Evolutionary conservation across 129 eudicot genomes (phyloP).

Genomic region (Flaveria linearis): DNA sequence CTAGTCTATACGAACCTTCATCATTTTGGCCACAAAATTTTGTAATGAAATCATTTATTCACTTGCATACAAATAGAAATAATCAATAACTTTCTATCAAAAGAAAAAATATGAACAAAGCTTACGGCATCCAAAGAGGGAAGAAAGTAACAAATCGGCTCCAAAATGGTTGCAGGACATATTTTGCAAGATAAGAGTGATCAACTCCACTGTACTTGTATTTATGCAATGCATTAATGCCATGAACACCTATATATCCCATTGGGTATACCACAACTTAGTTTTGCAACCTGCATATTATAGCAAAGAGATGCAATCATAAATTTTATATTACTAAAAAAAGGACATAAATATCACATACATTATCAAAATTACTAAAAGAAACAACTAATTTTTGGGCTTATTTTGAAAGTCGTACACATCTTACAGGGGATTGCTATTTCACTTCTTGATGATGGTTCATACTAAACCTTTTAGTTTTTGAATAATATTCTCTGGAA

Average conservation of each 20-base stretch:
- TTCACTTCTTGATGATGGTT: neutral
- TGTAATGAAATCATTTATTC: neutral
- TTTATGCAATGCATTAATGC: slow-evolving; percentile 69
- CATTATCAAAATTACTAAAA: neutral
- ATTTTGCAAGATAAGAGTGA: slow-evolving; percentile 81
- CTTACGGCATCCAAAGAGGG: slow-evolving; percentile 99
- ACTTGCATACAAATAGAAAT: slow-evolving; percentile 11
- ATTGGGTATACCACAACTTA: slow-evolving; percentile 35
- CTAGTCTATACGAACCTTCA: neutral
- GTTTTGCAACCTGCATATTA: slow-evolving; percentile 31
- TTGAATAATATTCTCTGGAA: neutral
- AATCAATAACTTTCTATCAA: neutral
- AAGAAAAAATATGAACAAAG: slow-evolving; percentile 21
- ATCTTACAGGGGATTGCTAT: neutral
- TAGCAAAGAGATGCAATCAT: neutral
- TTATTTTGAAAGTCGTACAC: neutral
- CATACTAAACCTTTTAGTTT: neutral
- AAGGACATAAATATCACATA: neutral
- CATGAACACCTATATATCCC: slow-evolving; percentile 91
- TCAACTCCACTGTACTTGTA: slow-evolving; percentile 98
- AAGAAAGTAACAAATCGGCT: slow-evolving; percentile 66
- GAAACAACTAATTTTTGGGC: neutral
- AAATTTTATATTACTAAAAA: slow-evolving; percentile 9
- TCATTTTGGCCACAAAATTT: neutral
- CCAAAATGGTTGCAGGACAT: slow-evolving; percentile 94